phyloP scores from a whole-genome alignment of 1,284 basidiomycete genomes.

The Sparassis latifolia region DNA sequence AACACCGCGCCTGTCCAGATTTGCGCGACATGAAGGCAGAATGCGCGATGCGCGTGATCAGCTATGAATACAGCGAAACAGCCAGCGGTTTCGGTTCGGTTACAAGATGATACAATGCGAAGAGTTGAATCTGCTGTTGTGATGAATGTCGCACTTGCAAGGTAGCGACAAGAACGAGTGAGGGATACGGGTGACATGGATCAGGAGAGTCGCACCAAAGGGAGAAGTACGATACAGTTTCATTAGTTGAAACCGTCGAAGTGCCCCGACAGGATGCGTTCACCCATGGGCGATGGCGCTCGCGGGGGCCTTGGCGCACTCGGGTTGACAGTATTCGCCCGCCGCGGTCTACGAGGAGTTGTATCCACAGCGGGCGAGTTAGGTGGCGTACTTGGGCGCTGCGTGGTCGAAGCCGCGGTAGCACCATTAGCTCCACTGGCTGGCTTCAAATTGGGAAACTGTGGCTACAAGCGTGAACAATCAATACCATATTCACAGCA shows the following conservation, averaged over 20 bases:
- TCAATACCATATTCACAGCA: neutral
- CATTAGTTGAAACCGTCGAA: conserved; percentile 71
- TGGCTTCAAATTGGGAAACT: conserved; percentile 13
- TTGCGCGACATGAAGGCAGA: no score
- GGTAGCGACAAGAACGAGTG: neutral
- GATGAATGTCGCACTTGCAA: neutral
- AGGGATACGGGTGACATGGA: neutral
- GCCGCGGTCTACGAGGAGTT: conserved; percentile 36
- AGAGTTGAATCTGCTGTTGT: neutral
- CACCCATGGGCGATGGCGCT: conserved; percentile 80
- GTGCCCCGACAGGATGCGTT: conserved; percentile 76
- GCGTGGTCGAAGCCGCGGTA: conserved; percentile 4
- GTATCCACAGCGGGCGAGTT: conserved; percentile 11
- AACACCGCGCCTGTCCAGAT: no score
- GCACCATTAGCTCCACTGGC: conserved; percentile 1
- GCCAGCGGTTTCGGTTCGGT: neutral
- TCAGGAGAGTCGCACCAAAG: neutral
- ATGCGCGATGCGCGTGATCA: neutral
- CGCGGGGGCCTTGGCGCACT: conserved; percentile 43
- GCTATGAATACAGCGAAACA: neutral
- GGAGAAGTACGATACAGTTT: neutral
- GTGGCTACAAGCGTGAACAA: conserved; percentile 10
- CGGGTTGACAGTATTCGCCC: conserved; percentile 51
- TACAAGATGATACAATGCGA: neutral
- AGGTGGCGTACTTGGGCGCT: conserved; percentile 13